Base-by-base conservation (phyloP, 495 filamentous ascomycete genomes). In the Physcia stellaris region DNA sequence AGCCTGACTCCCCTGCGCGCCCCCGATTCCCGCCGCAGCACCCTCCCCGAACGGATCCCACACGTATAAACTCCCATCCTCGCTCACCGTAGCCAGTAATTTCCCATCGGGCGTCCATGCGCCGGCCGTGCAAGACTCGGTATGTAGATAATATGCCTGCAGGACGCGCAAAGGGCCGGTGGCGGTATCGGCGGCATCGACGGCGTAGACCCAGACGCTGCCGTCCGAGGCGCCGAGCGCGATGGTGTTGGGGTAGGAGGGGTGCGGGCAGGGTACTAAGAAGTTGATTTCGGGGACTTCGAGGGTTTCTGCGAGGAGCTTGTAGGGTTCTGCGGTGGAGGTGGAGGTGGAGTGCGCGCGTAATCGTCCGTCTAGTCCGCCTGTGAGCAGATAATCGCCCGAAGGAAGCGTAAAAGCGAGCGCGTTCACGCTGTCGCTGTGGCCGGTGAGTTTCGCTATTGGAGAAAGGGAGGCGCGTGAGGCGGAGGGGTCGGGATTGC, bases 261-360 rank as follows among this genome's bases (percentile, higher is more conserved):
- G 56, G 15, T 70, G 67, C 2, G 88, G 88, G 54, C 83, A 94
- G 0, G 83, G 65, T 0, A 68, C 56, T 4, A 96, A 58, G 85
- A 87, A 99, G 64, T 92, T 92, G 43, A 99, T 79, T 57, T 95
- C 88, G 43, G 88, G 79, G 1, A 94, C 87, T 57, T 99, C 92
- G 60, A 83, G 76, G 1, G 73, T 68, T 49, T 80, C 75, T 16
- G 67, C 75, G 3, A 83, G 54, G 55, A 82, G 82, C 17, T 28
- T 17, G 47, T 47, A 50, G 13, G 32, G 6, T 10, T 21, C 12
- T 17, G 57, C 43, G 1, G 61, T 54, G 2, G 61, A 58, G 47
- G 61, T 61, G 5, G 37, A 1, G 52, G 33, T 20, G 18, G 60
- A 55, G 51, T 69, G 79, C 6, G 67, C 62, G 37, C 77, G 68